Conservation (phyloP, 345 rosid species). For the Linum tenue region DNA sequence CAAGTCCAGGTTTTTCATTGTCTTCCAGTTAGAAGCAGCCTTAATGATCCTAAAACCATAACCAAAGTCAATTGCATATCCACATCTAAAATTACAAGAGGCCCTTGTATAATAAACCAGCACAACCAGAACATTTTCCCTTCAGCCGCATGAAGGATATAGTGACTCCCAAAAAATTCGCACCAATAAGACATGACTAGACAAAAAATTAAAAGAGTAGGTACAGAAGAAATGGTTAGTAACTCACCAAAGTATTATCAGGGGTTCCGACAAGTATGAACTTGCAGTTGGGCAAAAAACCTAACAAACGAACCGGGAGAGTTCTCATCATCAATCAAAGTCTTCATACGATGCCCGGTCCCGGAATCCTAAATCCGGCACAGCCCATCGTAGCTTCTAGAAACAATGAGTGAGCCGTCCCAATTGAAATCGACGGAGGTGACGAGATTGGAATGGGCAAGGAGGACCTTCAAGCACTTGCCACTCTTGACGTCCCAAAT, state of each 20-base stretch:
- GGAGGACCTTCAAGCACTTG: slow-evolving; percentile 80
- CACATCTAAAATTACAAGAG: too few species aligned
- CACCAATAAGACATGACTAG: not conserved
- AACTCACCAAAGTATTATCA: slow-evolving; percentile 65
- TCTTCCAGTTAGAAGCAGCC: too few species aligned
- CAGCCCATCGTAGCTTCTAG: slow-evolving; percentile 88
- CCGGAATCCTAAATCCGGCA: slow-evolving; percentile 88
- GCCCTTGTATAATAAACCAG: not conserved
- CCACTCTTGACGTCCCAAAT: slow-evolving; percentile 86
- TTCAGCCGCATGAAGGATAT: not conserved
- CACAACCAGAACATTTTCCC: not conserved
- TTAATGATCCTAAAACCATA: too few species aligned
- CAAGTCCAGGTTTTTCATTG: too few species aligned
- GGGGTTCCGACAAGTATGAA: slow-evolving; percentile 83
- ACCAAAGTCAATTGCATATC: too few species aligned
- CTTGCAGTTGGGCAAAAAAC: slow-evolving; percentile 84
- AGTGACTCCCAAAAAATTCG: not conserved
- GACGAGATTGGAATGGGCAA: slow-evolving; percentile 90
- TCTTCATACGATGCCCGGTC: slow-evolving; percentile 80
- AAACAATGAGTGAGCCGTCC: slow-evolving; percentile 82
- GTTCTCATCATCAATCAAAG: slow-evolving; percentile 80
- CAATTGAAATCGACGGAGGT: slow-evolving; percentile 82
- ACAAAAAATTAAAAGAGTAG: not conserved
- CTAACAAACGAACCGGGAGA: slow-evolving; percentile 80
- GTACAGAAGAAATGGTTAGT: too few species aligned